Conservation (phyloP, 2,329 filamentous ascomycete genomes). For the Zalaria obscura region DNA sequence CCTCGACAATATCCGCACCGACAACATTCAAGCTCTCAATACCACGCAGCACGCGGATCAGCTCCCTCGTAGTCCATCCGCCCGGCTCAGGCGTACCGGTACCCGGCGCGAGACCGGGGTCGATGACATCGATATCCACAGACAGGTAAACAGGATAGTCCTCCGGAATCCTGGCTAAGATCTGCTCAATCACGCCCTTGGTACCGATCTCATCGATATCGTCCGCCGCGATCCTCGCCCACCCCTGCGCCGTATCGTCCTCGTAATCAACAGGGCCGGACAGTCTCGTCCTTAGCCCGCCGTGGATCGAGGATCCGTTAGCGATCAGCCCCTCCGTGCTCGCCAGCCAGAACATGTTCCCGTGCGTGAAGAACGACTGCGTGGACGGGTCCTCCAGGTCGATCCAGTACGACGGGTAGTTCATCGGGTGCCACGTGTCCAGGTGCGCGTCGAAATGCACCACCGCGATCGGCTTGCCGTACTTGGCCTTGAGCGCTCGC, state of each 20-base stretch:
- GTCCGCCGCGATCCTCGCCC: conserved; percentile 66
- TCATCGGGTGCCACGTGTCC: conserved; percentile 72
- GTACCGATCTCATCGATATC: conserved; percentile 76
- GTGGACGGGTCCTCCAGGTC: conserved; percentile 35
- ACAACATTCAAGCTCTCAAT: conserved; percentile 75
- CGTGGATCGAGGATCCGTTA: conserved; percentile 65
- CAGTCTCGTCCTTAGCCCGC: conserved; percentile 66
- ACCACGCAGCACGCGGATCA: conserved; percentile 70
- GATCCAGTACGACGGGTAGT: conserved; percentile 67
- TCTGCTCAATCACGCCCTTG: conserved; percentile 53
- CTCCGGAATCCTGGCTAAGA: conserved; percentile 57
- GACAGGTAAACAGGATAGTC: conserved; percentile 68
- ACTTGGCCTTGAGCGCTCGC: conserved; percentile 30
- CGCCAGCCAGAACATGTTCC: conserved; percentile 84
- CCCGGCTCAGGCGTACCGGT: conserved; percentile 84
- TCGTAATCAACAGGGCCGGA: conserved; percentile 56
- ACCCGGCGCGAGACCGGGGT: conserved; percentile 52
- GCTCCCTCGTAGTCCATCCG: conserved; percentile 79
- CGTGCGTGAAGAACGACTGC: conserved; percentile 71
- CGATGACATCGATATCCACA: conserved; percentile 69
- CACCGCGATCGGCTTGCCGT: conserved; percentile 31
- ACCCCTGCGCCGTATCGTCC: conserved; percentile 59
- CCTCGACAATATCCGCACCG: conserved; percentile 82
- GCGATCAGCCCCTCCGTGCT: conserved; percentile 65
- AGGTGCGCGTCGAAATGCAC: conserved; percentile 49